Evolutionary conservation across 2,329 filamentous ascomycete species (phyloP), one percentile per base, ranked within the genome.

Genomic region (Xylariaceae sp.): DNA sequence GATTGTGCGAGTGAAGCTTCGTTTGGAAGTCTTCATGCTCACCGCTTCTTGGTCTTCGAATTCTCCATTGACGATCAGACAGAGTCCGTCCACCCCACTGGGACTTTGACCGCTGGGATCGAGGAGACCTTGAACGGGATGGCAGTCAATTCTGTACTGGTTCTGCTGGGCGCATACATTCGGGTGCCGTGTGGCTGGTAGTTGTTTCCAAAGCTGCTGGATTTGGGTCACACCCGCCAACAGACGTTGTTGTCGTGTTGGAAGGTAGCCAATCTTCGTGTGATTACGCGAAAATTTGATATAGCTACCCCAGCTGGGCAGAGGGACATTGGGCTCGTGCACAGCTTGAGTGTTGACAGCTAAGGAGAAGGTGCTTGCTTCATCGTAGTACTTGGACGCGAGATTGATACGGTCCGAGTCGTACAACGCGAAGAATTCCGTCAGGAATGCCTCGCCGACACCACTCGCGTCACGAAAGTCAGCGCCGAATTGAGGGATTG

Each of bases 71-170:
- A 93, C 81, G 6, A 83, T 87, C 65, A 95, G 83, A 53, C 90
- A 81, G 64, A 95, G 82, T 6, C 91, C 90, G 64, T 89, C 88
- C 17, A 93, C 89, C 3, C 89, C 90, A 17, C 77, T 76, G 0
- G 76, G 71, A 62, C 80, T 87, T 64, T 87, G 80, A 1, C 86
- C 85, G 10, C 80, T 82, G 2, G 86, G 86, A 66, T 95, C 90
- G 2, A 82, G 81, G 23, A 95, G 80, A 39, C 87, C 86, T 1
- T 87, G 83, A 39, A 92, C 78, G 13, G 88, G 82, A 67, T 91
- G 87, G 65, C 90, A 92, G 73, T 96, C 91, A 70, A 96, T 85
- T 55, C 91, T 83, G 80, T 91, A 96, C 67, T 92, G 89, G 68
- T 83, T 79, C 10, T 86, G 75, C 51, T 90, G 83, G 1, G 81